Base-by-base conservation (phyloP, 371 early-diverging fungal species). In the Apophysomyces elegans region DNA sequence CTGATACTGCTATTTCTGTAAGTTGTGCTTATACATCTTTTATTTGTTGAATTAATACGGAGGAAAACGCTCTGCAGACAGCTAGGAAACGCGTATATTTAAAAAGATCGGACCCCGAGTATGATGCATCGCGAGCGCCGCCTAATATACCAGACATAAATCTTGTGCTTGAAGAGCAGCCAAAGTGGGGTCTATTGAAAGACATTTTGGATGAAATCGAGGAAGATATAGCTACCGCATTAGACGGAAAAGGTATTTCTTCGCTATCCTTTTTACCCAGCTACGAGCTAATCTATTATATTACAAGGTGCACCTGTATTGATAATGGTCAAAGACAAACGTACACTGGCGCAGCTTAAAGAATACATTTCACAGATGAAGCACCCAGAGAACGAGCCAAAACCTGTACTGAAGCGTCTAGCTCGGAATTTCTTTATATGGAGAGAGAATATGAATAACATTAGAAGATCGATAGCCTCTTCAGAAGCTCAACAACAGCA, bases 141-240 rank as follows among this genome's bases (percentile, higher is more conserved):
- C 66, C 47, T 7, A 12, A 6, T 32, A 60, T 56, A 41, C 37
- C 44, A 32, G 68, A 81, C 18, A 82, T 91, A 45, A 78, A 84
- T 56, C 87, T 94, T 0, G 86, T 90, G 11, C 70, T 96, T 35
- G 98, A 98, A 69, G 95, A 93, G 56, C 90, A 90, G 32, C 98
- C 98, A 2, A 98, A 98, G 74, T 97, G 97, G 94, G 70, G 72
- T n/a, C 79, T 90, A 2, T 62, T 98, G 18, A 74, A 72, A 0
- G 83, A 85, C 8, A 81, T 95, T 0, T 69, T 98, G 57, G 70
- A 86, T 18, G 96, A 96, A 62, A 91, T 98, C 11, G 88, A 91
- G 62, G 45, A 79, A 13, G 90, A 88, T 45, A 84, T 68, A 66
- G 72, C 62, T 45, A 21, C 66, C 63, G 56, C 76, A 59, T 54